These are phyloP conservation scores for Suillus spraguei DNA, from an alignment of 768 basidiomycete genomes.

Conservation along the genomic window DNA sequence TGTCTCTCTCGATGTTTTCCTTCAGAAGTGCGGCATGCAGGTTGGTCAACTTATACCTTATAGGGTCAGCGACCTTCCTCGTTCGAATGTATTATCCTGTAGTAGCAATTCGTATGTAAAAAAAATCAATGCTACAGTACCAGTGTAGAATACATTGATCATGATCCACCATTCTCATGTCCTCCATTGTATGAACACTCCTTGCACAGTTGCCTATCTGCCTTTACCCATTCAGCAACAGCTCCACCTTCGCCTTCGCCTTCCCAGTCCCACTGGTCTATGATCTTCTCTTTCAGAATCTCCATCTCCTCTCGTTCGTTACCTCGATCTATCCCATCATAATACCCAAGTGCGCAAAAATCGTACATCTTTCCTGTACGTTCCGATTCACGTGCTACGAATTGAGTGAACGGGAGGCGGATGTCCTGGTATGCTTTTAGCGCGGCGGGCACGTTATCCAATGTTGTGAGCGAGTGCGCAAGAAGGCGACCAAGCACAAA, in stretches of 20 bases:
- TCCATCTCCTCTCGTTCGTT: conserved; percentile 13
- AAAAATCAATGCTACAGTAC: no score
- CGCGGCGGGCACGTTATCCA: not conserved
- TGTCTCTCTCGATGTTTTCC: no score
- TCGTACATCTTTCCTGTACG: conserved; percentile 16
- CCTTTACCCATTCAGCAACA: not conserved
- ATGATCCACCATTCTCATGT: not conserved
- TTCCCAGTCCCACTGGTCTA: conserved; percentile 10
- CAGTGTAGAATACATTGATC: not conserved
- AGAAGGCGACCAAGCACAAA: conserved; percentile 27
- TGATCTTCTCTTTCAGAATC: conserved; percentile 15
- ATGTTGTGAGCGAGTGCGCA: conserved; percentile 20
- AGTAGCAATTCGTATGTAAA: no score
- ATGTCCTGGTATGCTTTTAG: conserved; percentile 15
- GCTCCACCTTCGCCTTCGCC: not conserved
- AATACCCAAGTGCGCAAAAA: conserved; percentile 17
- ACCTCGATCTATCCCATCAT: conserved; percentile 12
- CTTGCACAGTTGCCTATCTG: not conserved
- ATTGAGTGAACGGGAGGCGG: conserved; percentile 19
- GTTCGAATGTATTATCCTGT: no score
- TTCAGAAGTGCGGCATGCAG: no score
- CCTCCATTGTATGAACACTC: not conserved
- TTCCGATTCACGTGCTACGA: conserved; percentile 15
- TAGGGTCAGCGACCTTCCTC: no score
- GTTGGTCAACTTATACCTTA: no score